phyloP scores from a whole-genome alignment of 208 protist species.

The Crithidia mellificae region DNA sequence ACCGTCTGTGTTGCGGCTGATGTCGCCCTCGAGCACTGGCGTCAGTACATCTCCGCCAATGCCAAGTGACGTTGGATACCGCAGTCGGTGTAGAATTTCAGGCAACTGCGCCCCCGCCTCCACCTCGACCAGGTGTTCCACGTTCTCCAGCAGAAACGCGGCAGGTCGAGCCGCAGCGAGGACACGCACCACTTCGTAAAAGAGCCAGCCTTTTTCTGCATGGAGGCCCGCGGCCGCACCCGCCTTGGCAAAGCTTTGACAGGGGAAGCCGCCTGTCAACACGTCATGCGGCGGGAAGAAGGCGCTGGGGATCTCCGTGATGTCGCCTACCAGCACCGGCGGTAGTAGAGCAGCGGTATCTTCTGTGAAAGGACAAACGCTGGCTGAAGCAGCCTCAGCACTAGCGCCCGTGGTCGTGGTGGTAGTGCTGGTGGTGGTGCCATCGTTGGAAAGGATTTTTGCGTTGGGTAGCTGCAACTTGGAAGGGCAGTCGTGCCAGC shows the following conservation, averaged over 20 bases:
- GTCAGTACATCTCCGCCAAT: too few relatives aligned
- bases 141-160: constrained; percentile 86
- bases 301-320: constrained; percentile 56
- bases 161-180: constrained; percentile 41
- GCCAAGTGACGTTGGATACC: constrained; percentile 13
- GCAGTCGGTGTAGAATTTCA: constrained; percentile 42
- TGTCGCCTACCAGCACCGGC: constrained; percentile 55
- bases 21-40: too few relatives aligned
- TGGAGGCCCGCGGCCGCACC: constrained; percentile 51
- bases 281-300: constrained; percentile 76
- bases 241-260: constrained; percentile 80
- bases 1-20: too few relatives aligned
- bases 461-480: constrained; percentile 23
- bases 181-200: constrained; percentile 77
- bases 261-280: constrained; percentile 82
- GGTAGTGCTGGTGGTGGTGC: too few relatives aligned
- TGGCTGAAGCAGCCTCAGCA: too few relatives aligned
- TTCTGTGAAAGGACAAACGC: too few relatives aligned
- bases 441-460: too few relatives aligned
- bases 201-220: constrained; percentile 65
- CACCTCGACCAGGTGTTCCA: constrained; percentile 61
- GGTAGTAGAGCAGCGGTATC: not conserved
- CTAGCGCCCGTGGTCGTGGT: too few relatives aligned
- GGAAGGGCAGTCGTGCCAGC: constrained; percentile 21
- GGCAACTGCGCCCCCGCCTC: constrained; percentile 51